Base-by-base conservation (phyloP, 2,329 filamentous ascomycete species). In the Mycogone perniciosa region DNA sequence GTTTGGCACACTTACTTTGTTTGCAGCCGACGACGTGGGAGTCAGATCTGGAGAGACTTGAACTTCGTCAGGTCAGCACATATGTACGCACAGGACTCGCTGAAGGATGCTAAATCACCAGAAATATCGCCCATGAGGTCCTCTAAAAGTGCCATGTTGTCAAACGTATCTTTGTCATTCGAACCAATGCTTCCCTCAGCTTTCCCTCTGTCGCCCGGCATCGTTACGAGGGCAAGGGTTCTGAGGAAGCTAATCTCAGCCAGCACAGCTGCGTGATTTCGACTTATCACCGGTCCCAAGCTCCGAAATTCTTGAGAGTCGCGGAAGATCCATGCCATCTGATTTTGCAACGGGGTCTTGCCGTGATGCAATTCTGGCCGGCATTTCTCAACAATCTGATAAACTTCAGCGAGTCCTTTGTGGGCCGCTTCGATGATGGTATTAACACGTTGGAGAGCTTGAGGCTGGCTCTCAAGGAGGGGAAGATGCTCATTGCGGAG, bases 311-410 rank as follows among this genome's bases (percentile, higher is more conserved):
- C 54, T 1, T 39, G 52, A 1, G 59, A 53, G 13, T 61, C 61
- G 6, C 62, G 45, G 4, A 64, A 46, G 2, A 60, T 30, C 63
- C 63, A 66, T 9, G 51, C 55, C 1, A 65, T 38, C 0, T 59
- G 57, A 4, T 49, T 60, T 1, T 55, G 53, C 4, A 65, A 46
- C 0, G 57, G 44, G 0, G 57, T 57, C 20, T 43, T 60, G 5
- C 57, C 59, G 1, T 44, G 45, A 10, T 59, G 48, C 10, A 55
- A 55, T 20, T 57, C 59, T 0, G 62, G 61, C 0, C 62, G 60
- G 3, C 61, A 64, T 41, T 60, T 66, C 27, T 67, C 64, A 7
- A 67, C 57, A 13, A 67, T 58, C 29, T 54, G 51, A 8, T 59
- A 59, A 5, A 60, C 64, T 33, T 67, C 62, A 5, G 57, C 44